phyloP scores from a whole-genome alignment of 306 rosid species.

The Quercus ilex region DNA sequence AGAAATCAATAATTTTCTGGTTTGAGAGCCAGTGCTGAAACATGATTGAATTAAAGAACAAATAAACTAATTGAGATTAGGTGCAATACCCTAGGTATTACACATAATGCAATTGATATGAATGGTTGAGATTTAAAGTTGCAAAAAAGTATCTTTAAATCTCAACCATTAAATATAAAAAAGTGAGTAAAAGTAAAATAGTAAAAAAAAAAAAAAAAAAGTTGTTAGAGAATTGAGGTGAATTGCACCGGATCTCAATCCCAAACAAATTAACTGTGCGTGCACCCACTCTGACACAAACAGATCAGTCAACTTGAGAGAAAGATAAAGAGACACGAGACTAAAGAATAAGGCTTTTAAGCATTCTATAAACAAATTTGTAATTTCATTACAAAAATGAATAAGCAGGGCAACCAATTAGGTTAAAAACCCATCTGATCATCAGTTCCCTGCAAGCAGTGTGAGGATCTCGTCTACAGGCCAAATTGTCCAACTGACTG shows the following conservation, averaged over 20 bases:
- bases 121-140: too few relatives aligned
- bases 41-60: background rate
- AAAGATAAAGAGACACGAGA: background rate
- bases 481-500: background rate
- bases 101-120: too few relatives aligned
- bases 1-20: background rate
- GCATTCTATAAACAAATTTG: background rate
- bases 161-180: too few relatives aligned
- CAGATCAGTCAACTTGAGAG: background rate
- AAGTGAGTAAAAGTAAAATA: too few relatives aligned
- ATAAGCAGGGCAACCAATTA: background rate
- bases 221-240: too few relatives aligned
- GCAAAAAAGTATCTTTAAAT: too few relatives aligned
- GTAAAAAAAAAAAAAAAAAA: rapidly evolving
- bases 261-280: too few relatives aligned
- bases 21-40: background rate
- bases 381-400: background rate
- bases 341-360: background rate
- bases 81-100: too few relatives aligned
- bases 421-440: background rate
- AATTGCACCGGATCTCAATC: too few relatives aligned
- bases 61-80: too few relatives aligned
- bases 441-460: background rate
- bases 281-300: too few relatives aligned
- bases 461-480: conserved; percentile 3